phyloP scores from a whole-genome alignment of 345 rosid genomes.

The Linum tenue region DNA sequence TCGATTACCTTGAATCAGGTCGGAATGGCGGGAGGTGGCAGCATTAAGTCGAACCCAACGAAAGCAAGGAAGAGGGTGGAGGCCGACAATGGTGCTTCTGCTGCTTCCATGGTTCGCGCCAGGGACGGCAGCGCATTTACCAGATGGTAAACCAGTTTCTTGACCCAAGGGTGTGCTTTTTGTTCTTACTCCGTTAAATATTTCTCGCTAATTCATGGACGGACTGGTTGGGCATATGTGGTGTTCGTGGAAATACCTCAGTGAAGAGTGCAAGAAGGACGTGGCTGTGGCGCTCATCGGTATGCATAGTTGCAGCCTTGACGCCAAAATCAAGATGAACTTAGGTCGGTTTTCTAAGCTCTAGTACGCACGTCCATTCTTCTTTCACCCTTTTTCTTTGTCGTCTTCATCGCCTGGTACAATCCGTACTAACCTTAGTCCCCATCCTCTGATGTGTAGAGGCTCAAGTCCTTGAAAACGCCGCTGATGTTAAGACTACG shows the following conservation, averaged over 20 bases:
- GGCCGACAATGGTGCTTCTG: slow-evolving; percentile 23
- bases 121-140: slow-evolving; percentile 84
- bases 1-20: background rate
- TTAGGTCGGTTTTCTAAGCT: slow-evolving; percentile 32
- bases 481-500: slow-evolving; percentile 49
- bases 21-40: slow-evolving; percentile 28
- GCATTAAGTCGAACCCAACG: slow-evolving; percentile 33
- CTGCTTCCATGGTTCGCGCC: slow-evolving; percentile 48
- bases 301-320: slow-evolving; percentile 82
- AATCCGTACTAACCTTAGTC: background rate
- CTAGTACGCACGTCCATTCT: background rate
- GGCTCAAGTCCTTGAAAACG: slow-evolving; percentile 64
- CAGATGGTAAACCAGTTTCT: slow-evolving; percentile 38
- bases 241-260: slow-evolving; percentile 14
- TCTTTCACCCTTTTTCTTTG: background rate
- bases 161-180: background rate
- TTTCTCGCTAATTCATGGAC: background rate
- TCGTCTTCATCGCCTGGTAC: background rate
- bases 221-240: background rate
- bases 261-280: slow-evolving; percentile 65
- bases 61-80: slow-evolving; percentile 79
- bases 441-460: slow-evolving; percentile 25
- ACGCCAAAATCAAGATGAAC: slow-evolving; percentile 70
- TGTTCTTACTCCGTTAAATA: background rate
- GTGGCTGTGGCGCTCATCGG: slow-evolving; percentile 73